phyloP scores from a whole-genome alignment of 2,329 filamentous ascomycete genomes.

The Penicillium sp. region DNA sequence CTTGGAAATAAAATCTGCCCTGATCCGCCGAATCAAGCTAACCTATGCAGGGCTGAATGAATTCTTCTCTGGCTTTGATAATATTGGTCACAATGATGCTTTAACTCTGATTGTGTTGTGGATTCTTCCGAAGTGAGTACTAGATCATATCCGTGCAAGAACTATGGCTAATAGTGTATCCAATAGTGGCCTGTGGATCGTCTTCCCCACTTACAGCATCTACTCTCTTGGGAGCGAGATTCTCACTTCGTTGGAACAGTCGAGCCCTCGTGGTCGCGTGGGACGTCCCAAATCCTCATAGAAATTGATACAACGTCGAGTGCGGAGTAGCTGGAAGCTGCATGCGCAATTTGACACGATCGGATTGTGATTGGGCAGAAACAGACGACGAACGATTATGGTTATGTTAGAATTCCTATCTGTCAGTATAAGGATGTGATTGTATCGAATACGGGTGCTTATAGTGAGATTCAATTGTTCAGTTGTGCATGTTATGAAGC shows the following conservation, averaged over 20 bases:
- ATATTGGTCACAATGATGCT: constrained; percentile 63
- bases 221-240: constrained; percentile 63
- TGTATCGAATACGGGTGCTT: too few relatives aligned
- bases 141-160: background rate
- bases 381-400: background rate
- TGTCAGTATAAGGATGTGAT: background rate
- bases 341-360: background rate
- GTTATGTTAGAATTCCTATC: background rate
- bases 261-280: constrained; percentile 25
- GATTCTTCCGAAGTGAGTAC: constrained; percentile 66
- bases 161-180: background rate
- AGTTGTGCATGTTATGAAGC: too few relatives aligned
- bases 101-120: constrained; percentile 58
- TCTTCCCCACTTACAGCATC: constrained; percentile 63
- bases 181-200: constrained; percentile 62
- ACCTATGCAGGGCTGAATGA: constrained; percentile 55
- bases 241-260: constrained; percentile 54
- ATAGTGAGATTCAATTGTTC: too few relatives aligned
- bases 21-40: background rate
- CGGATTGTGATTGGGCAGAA: background rate
- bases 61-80: constrained; percentile 59
- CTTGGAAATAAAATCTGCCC: background rate
- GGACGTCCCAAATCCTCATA: constrained; percentile 33
- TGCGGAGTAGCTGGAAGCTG: background rate
- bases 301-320: background rate